Conservation (phyloP, 345 rosid species). For the Odontarrhena argentea region DNA sequence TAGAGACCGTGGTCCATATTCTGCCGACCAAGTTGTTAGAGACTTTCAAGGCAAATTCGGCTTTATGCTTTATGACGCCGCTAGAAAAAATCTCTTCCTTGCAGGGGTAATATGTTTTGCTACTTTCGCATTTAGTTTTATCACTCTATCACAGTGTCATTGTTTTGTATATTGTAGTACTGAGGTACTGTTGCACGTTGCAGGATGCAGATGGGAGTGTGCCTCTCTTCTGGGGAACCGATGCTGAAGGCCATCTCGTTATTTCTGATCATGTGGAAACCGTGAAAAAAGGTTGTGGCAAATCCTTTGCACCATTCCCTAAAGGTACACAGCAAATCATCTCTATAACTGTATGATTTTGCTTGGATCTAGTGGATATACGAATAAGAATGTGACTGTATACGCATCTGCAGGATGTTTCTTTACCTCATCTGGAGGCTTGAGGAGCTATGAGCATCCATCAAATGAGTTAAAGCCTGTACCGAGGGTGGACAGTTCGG, state of each 20-base stretch:
- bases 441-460: slow-evolving; percentile 92
- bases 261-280: slow-evolving; percentile 69
- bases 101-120: slow-evolving; percentile 61
- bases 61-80: slow-evolving; percentile 72
- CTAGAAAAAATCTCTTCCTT: slow-evolving; percentile 61
- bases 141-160: neutral
- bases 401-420: slow-evolving; percentile 64
- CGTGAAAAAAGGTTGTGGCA: slow-evolving; percentile 82
- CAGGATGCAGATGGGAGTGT: slow-evolving; percentile 91
- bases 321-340: slow-evolving; percentile 55
- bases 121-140: neutral
- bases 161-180: neutral
- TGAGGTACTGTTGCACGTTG: slow-evolving; percentile 14
- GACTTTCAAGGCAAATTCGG: slow-evolving; percentile 79
- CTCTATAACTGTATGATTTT: neutral
- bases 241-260: slow-evolving; percentile 78
- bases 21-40: slow-evolving; percentile 91
- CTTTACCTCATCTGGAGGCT: slow-evolving; percentile 75
- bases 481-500: slow-evolving; percentile 93
- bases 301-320: slow-evolving; percentile 94
- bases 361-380: slow-evolving; percentile 10
- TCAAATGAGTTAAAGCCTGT: slow-evolving; percentile 82
- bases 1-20: slow-evolving; percentile 95
- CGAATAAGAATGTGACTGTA: neutral
- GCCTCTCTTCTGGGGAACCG: slow-evolving; percentile 87